Conservation (phyloP, 2,329 filamentous ascomycete species). For the Didymella exigua region DNA sequence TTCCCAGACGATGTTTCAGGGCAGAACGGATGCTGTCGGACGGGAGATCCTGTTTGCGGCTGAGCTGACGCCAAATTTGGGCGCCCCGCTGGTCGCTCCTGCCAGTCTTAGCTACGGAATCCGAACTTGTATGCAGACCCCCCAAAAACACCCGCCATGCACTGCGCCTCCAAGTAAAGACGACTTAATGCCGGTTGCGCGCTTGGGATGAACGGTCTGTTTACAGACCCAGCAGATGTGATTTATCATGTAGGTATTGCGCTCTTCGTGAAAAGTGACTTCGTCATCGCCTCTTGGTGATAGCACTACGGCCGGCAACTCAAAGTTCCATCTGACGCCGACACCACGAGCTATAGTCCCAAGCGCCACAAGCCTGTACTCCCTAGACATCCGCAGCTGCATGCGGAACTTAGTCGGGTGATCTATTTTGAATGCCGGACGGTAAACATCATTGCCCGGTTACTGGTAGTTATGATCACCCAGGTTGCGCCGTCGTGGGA, state of each 20-base stretch:
- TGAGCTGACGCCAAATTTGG: slow-evolving; percentile 15
- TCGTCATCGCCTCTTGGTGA: neutral
- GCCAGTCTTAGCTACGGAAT: slow-evolving; percentile 12
- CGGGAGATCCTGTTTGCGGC: slow-evolving; percentile 11
- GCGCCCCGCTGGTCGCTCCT: slow-evolving; percentile 11
- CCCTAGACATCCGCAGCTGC: slow-evolving; percentile 13
- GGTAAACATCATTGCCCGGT: slow-evolving; percentile 26
- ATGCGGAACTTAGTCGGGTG: slow-evolving; percentile 1
- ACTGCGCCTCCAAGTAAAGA: slow-evolving; percentile 9
- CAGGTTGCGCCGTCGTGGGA: slow-evolving; percentile 16
- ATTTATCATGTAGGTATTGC: slow-evolving; percentile 2
- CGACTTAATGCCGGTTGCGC: slow-evolving; percentile 2
- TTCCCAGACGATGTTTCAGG: neutral
- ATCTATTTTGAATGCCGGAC: slow-evolving; percentile 16
- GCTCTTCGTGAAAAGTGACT: neutral
- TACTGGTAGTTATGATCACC: slow-evolving; percentile 21
- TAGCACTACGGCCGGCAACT: slow-evolving; percentile 1
- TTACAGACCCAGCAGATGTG: neutral
- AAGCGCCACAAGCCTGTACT: slow-evolving; percentile 13
- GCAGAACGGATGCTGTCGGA: neutral
- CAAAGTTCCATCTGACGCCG: slow-evolving; percentile 13
- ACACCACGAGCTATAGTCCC: slow-evolving; percentile 6
- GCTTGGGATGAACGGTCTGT: neutral
- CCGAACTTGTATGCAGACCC: slow-evolving; percentile 9
- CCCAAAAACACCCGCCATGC: slow-evolving; percentile 7